Conservation (phyloP, 108 stramenopile genomes). For the Nitzschia sp. region DNA sequence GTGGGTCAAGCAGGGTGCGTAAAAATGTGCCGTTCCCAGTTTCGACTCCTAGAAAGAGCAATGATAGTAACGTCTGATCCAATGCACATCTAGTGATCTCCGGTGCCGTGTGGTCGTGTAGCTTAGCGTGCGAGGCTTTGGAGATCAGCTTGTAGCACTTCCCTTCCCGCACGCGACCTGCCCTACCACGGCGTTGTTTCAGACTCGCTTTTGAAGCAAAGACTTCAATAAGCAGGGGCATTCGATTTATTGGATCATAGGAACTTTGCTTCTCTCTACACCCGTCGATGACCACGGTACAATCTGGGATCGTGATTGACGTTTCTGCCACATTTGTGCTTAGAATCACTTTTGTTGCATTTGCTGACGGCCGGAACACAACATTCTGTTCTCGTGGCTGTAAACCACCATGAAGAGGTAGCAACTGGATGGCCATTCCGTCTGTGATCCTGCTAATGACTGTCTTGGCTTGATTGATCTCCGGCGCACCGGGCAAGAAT, state of each 20-base stretch:
- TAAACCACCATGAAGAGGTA: conserved; percentile 91
- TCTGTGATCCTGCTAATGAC: conserved; percentile 41
- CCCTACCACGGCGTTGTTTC: conserved; percentile 81
- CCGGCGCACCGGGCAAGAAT: conserved; percentile 92
- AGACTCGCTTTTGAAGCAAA: conserved; percentile 80
- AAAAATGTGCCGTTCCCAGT: conserved; percentile 68
- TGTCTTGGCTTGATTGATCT: conserved; percentile 76
- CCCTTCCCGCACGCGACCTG: conserved; percentile 81
- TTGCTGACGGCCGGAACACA: conserved; percentile 74
- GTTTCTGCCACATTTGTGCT: conserved; percentile 96
- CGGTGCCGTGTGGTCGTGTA: conserved; percentile 73
- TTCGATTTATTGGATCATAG: conserved; percentile 84
- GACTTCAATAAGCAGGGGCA: conserved; percentile 81
- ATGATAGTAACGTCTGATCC: conserved; percentile 79
- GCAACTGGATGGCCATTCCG: conserved; percentile 46
- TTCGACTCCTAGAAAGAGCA: conserved; percentile 83
- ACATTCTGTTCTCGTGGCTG: conserved; percentile 86
- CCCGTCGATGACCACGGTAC: conserved; percentile 91
- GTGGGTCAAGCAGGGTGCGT: conserved; percentile 69
- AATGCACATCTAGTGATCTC: conserved; percentile 82
- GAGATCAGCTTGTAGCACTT: conserved; percentile 89
- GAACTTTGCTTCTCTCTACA: conserved; percentile 85
- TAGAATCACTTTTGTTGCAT: conserved; percentile 89
- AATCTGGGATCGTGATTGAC: conserved; percentile 94
- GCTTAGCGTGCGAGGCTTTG: conserved; percentile 39